Evolutionary conservation across 2,329 filamentous ascomycete species (phyloP), one percentile per base, ranked within the genome.

Genomic region (Aulographum hederae): DNA sequence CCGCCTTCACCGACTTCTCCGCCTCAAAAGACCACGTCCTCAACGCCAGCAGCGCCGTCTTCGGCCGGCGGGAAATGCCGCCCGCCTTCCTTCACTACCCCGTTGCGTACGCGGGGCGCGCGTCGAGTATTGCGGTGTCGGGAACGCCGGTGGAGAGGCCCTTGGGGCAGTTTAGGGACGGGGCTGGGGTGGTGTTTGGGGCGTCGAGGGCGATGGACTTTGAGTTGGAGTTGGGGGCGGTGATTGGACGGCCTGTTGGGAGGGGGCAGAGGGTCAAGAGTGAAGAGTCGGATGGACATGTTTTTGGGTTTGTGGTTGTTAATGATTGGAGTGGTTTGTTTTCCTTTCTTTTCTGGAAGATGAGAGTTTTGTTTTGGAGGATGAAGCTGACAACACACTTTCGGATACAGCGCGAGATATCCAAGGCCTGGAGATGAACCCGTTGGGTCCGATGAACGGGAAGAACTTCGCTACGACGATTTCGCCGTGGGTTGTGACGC

Each of bases 381-480:
- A 25, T 25, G 13, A 10, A 10, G 13, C 10, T 25, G 21, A 10
- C 10, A 25, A 20, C 15, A 6, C 6, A 18, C 19, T 12, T 14
- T 4, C 12, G 3, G 8, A 2, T 17, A 15, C 16, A 26, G 34
- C 34, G 11, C 10, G 36, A 19, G 36, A 38, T 26, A 38, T 38
- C 31, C 81, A 91, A 48, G 67, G 67, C 1, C 89, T 78, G 78
- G 81, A 91, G 52, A 85, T 84, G 41, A 65, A 85, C 6, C 81
- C 81, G 0, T 56, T 86, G 6, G 81, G 81, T 0, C 80, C 80
- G 0, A 86, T 89, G 56, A 84, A 80, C 38, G 64, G 70, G 16
- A 89, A 91, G 64, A 86, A 85, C 50, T 86, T 89, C 45, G 76
- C 66, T 3, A 80, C 78, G 0, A 78, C 68, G 0, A 76, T 89